Conservation (phyloP, 148 eudicot genomes). For the Rhododendron griersonianum region DNA sequence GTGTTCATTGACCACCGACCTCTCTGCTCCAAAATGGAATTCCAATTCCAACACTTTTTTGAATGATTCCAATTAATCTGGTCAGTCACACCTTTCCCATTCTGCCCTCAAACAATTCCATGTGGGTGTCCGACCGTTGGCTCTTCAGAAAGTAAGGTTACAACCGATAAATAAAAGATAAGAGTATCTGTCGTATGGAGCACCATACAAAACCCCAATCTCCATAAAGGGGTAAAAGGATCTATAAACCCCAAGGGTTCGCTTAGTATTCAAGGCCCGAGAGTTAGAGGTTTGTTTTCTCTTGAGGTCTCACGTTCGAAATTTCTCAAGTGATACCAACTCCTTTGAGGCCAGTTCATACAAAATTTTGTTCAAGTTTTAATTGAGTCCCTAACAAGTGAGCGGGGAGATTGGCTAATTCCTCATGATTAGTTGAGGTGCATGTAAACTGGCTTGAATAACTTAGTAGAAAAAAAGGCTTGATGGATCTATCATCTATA, state of each 20-base stretch:
- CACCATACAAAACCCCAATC: conserved; percentile 20
- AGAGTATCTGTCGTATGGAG: not conserved
- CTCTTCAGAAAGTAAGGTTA: not conserved
- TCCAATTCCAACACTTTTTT: not conserved
- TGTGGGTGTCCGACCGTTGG: not conserved
- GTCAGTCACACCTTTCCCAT: conserved; percentile 14
- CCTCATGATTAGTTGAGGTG: not conserved
- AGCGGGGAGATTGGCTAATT: too few relatives aligned
- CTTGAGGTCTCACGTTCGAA: not conserved
- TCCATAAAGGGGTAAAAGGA: conserved; percentile 9
- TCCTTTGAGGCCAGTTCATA: too few relatives aligned
- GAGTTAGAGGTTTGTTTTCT: too few relatives aligned
- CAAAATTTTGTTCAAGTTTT: not conserved
- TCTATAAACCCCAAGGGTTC: not conserved
- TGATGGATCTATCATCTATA: not conserved
- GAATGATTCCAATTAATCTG: conserved; percentile 1
- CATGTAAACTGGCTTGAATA: not conserved
- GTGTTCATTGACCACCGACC: not conserved
- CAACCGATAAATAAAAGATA: not conserved
- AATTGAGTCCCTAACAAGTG: too few relatives aligned
- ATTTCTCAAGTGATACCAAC: not conserved
- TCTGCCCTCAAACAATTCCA: not conserved
- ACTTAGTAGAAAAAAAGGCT: not conserved
- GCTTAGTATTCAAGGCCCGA: not conserved
- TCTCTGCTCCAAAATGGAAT: not conserved